A percentile compares a stretch with the other conserved stretches of the same genome.
phyloP scores from a whole-genome alignment of 345 rosid genomes.

The Balakata baccata region DNA sequence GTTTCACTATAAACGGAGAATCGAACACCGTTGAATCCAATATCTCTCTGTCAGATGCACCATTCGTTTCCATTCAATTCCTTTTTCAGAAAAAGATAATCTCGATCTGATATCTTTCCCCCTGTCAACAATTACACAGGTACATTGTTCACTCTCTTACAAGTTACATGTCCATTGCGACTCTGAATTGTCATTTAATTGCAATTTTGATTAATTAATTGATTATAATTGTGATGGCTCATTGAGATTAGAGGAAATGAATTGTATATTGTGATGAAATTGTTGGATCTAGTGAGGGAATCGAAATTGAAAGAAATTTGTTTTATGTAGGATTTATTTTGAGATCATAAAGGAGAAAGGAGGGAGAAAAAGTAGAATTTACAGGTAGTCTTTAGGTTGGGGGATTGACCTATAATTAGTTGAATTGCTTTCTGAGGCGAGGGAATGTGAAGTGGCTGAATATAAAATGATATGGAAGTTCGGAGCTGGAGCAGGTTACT shows the following conservation, averaged over 20 bases:
- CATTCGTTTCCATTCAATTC: background rate
- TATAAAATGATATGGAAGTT: background rate
- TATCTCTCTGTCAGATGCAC: conserved; percentile 2
- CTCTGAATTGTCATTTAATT: background rate
- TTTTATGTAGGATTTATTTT: background rate
- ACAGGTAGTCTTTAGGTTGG: too few species aligned
- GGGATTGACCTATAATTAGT: too few species aligned
- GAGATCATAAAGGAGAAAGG: background rate
- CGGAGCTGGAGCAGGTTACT: background rate
- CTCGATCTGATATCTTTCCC: background rate
- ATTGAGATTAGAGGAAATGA: background rate
- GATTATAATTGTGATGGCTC: background rate
- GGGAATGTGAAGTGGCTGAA: background rate
- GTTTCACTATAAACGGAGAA: background rate
- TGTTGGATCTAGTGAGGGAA: background rate
- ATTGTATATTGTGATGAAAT: background rate
- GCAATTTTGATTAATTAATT: background rate
- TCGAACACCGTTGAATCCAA: background rate
- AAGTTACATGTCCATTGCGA: background rate
- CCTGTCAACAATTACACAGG: background rate
- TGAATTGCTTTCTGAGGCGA: background rate
- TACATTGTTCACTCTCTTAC: background rate
- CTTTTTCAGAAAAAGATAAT: background rate
- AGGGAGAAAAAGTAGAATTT: too few species aligned
- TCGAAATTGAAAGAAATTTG: background rate